These are phyloP conservation scores for Yamadazyma diospyri DNA, from an alignment of 1,139 yeast species.

Conservation along the genomic window DNA sequence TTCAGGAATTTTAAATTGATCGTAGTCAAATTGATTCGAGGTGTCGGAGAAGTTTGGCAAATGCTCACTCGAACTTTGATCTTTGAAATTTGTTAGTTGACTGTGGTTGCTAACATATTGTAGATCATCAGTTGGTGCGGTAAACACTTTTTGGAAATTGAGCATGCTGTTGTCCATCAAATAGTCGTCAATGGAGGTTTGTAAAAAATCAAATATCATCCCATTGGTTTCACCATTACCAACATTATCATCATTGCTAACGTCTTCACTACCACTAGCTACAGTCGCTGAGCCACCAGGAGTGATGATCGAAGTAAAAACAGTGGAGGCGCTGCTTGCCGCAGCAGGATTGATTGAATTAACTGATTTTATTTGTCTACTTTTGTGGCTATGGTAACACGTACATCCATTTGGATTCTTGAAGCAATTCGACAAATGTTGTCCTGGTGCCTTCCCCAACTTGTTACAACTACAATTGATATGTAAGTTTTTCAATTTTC, in stretches of 20 bases:
- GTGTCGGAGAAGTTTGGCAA: not conserved
- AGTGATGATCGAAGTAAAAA: not conserved
- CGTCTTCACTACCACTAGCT: not conserved
- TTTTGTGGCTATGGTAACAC: conserved; percentile 33
- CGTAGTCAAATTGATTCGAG: not conserved
- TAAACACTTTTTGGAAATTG: conserved; percentile 18
- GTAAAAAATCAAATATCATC: conserved; percentile 6
- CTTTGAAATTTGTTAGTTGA: not conserved
- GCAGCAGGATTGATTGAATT: not conserved
- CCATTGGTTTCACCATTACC: conserved; percentile 9
- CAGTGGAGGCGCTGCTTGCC: not conserved
- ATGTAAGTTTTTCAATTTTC: conserved; percentile 69
- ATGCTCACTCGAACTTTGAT: conserved; percentile 1
- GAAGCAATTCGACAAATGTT: conserved; percentile 48
- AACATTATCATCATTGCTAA: conserved; percentile 2
- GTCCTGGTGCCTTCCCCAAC: conserved; percentile 44
- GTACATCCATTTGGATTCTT: conserved; percentile 52
- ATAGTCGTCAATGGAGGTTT: conserved; percentile 19
- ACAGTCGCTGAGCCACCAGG: not conserved
- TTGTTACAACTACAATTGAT: conserved; percentile 73
- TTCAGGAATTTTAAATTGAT: not conserved
- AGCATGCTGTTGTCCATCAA: conserved; percentile 31
- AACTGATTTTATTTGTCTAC: conserved; percentile 21
- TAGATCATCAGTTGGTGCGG: conserved; percentile 1
- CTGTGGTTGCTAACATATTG: not conserved